These are phyloP conservation scores for Diaporthe destruens DNA, from an alignment of 2,329 filamentous ascomycete species.

Conservation along the genomic window DNA sequence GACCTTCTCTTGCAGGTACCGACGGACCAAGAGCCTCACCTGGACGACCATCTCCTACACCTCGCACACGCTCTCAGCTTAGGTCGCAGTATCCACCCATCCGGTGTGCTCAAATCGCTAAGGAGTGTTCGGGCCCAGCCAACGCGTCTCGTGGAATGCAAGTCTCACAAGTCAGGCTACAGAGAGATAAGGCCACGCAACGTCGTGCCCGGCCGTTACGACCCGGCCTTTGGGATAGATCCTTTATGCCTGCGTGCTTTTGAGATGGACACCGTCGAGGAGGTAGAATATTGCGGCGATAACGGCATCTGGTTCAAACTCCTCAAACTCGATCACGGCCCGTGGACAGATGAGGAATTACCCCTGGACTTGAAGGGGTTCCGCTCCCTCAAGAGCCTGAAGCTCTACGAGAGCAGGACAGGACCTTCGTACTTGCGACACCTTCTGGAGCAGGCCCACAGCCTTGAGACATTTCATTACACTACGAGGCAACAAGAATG, in stretches of 20 bases:
- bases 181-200: background rate
- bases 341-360: background rate
- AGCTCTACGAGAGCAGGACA: conserved; percentile 17
- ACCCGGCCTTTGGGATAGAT: conserved; percentile 16
- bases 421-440: background rate
- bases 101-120: conserved; percentile 2
- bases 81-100: background rate
- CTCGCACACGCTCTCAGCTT: background rate
- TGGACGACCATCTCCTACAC: background rate
- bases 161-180: background rate
- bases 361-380: background rate
- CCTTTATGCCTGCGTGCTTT: background rate
- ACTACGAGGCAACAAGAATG: conserved; percentile 15
- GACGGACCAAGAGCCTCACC: background rate
- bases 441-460: conserved; percentile 6
- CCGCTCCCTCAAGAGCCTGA: conserved; percentile 4
- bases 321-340: background rate
- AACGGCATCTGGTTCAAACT: conserved; percentile 18
- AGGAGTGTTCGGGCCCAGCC: background rate
- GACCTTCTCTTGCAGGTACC: conserved; percentile 6
- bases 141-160: background rate
- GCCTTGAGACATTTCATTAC: background rate
- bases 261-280: background rate
- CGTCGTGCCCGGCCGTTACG: background rate
- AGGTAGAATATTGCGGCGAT: background rate